Evolutionary conservation across 768 basidiomycete genomes (phyloP), one percentile per base, ranked within the genome.

Genomic region (Pulveroboletus ravenelii): DNA sequence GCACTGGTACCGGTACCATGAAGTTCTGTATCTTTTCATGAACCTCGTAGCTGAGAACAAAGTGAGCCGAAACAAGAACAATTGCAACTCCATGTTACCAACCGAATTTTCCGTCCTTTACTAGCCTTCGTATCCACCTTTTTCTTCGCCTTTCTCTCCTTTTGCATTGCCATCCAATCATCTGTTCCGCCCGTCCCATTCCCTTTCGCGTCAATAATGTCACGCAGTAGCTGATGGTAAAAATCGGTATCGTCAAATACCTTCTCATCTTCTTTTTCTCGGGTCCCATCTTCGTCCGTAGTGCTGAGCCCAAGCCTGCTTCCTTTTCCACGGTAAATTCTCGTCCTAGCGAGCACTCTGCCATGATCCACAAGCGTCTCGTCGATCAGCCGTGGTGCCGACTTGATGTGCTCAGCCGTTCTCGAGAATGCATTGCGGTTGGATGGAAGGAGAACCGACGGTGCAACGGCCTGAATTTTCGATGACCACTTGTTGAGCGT

Each of bases 1-100:
- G 65, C 17, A 57, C 56, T 7, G 81, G 79, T 12, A 93, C 84
- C 6, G 95, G 95, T 2, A 93, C 90, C 87, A 95, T 95, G 65
- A 97, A 98, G 68, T 93, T 93, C 67, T 93, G 90, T 44, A 96
- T 73, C 72, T 96, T 98, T 61, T 98, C 93, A 62, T 98, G 96
- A 2, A 90, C 84, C 56, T 95, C 88, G 66, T 93, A 96, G 48
- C 90, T 89, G 64, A 29, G n/a, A 43, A 45, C 17, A 41, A 27
- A n/a, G 50, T 47, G 49, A 43, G 61, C 20, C 17, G 32, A 30
- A 18, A 27, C 6, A 18, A 43, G 14, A 32, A 18, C 36, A 36
- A 31, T 34, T 34, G 39, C 15, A 17, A 39, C 38, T 38, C 32
- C 37, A 29, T 30, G 30, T 41, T 14, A 72, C 81, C 29, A 36